Conservation (phyloP, 2,329 filamentous ascomycete genomes). For the Colletotrichum sp. region DNA sequence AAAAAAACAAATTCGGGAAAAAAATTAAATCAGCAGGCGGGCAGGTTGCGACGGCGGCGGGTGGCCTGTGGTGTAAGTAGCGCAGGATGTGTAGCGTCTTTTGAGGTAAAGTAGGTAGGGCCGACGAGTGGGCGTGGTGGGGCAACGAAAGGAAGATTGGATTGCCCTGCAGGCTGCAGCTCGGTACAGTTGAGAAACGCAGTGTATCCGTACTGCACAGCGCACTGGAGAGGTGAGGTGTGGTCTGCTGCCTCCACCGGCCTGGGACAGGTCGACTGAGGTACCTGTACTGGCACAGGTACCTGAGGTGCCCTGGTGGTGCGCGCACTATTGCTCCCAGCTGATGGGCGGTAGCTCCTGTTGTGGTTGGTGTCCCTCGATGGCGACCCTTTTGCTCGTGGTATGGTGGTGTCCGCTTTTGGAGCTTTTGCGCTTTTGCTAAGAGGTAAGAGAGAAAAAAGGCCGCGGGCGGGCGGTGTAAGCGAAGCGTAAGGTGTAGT, state of each 20-base stretch:
- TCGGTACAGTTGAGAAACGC: constrained; percentile 5
- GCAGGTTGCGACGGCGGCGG: constrained; percentile 5
- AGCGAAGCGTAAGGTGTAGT: neutral
- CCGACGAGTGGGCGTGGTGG: constrained; percentile 16
- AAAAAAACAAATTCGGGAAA: neutral
- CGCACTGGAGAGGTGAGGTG: neutral
- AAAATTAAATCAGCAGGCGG: neutral
- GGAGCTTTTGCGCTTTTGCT: neutral
- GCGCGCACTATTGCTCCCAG: neutral
- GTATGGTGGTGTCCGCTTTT: neutral
- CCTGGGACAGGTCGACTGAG: neutral
- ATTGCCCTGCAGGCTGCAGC: constrained; percentile 17
- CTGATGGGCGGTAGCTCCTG: neutral
- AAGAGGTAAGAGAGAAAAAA: neutral
- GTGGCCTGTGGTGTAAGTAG: constrained; percentile 10
- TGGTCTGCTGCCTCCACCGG: neutral
- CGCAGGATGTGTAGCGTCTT: constrained; percentile 21
- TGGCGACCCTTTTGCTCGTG: neutral
- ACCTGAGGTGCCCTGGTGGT: neutral
- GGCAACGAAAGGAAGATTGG: constrained; percentile 13
- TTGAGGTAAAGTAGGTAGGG: constrained; percentile 13
- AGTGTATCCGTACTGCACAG: neutral
- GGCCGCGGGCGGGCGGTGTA: constrained; percentile 13
- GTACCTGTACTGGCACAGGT: neutral
- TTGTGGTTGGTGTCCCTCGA: neutral